Conservation (phyloP, 1,284 basidiomycete species). For the Fomitopsis schrenkii region DNA sequence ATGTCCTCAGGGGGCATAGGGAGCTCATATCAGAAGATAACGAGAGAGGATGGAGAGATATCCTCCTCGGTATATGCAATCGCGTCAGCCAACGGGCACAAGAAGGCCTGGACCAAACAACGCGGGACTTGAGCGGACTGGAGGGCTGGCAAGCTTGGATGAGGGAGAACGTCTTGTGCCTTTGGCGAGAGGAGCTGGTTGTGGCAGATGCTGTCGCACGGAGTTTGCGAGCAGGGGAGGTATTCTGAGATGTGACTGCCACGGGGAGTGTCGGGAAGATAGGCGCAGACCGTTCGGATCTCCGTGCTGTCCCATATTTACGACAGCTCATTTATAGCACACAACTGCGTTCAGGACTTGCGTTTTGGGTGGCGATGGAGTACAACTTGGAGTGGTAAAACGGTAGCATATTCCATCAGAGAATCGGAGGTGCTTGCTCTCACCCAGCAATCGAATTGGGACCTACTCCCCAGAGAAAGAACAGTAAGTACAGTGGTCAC, state of each 20-base stretch:
- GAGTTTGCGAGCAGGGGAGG: conserved; percentile 20
- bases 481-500: too few species aligned
- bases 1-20: conserved; percentile 45
- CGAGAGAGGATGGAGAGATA: conserved; percentile 37
- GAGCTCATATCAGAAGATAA: conserved; percentile 42
- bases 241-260: conserved; percentile 16
- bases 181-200: conserved; percentile 47
- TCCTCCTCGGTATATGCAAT: conserved; percentile 34
- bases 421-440: too few species aligned
- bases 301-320: too few species aligned
- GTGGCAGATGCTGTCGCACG: conserved; percentile 47
- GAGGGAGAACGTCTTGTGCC: conserved; percentile 27
- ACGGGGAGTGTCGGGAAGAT: too few species aligned
- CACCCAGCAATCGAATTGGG: too few species aligned
- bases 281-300: too few species aligned
- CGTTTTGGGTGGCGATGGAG: too few species aligned
- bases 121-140: not conserved
- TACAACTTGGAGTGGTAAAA: too few species aligned
- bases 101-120: conserved; percentile 8
- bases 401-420: too few species aligned
- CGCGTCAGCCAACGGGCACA: conserved; percentile 29
- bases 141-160: conserved; percentile 29
- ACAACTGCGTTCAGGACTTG: too few species aligned
- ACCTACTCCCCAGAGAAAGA: too few species aligned
- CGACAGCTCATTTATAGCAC: too few species aligned